Conservation (phyloP, 2,329 filamentous ascomycete species). For the Amylocarpus encephaloides region DNA sequence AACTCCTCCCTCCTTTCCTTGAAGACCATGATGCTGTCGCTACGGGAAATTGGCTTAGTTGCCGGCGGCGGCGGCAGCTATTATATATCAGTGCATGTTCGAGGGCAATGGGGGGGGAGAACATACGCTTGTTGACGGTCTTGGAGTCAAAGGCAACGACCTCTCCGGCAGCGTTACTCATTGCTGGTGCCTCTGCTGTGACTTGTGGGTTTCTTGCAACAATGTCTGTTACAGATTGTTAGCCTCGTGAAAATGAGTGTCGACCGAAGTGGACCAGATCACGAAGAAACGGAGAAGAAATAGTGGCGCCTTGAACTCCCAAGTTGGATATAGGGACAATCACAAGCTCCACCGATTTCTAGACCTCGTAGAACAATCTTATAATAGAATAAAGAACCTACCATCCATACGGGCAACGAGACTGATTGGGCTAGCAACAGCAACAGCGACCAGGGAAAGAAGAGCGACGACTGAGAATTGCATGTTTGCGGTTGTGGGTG, state of each 20-base stretch:
- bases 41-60: background rate
- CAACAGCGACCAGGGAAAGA: conserved; percentile 25
- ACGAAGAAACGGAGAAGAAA: background rate
- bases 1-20: background rate
- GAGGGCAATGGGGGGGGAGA: background rate
- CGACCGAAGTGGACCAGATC: background rate
- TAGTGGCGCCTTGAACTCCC: no score
- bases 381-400: conserved; percentile 10
- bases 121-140: conserved; percentile 20
- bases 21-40: background rate
- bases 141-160: conserved; percentile 23
- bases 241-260: background rate
- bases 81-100: background rate
- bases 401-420: conserved; percentile 20
- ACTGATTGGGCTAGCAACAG: conserved; percentile 22
- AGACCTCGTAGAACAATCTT: background rate
- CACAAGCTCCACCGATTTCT: background rate
- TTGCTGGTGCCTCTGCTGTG: conserved; percentile 19
- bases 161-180: conserved; percentile 23
- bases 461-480: conserved; percentile 27
- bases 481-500: conserved; percentile 22
- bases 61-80: conserved; percentile 1
- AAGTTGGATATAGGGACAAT: background rate
- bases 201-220: conserved; percentile 10
- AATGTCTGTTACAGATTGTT: background rate